A percentile compares a stretch with the other conserved stretches of the same genome.
These are phyloP conservation scores for Suaeda aralocaspica DNA, from an alignment of 148 eudicot species.

Conservation along the genomic window DNA sequence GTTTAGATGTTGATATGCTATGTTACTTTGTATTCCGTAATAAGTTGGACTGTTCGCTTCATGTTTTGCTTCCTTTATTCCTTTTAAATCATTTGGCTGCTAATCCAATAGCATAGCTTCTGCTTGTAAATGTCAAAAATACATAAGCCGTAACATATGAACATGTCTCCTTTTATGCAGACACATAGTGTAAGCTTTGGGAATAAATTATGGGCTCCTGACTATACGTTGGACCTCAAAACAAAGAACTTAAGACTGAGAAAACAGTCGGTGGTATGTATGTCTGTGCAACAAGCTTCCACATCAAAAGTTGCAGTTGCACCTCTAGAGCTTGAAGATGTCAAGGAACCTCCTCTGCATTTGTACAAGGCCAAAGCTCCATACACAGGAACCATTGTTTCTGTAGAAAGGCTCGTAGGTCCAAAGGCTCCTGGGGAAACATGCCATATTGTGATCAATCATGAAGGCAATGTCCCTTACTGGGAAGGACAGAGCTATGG, in stretches of 20 bases:
- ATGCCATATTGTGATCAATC: slow-evolving; percentile 91
- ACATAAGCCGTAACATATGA: slow-evolving; percentile 22
- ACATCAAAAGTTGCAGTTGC: slow-evolving; percentile 60
- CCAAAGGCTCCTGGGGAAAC: slow-evolving; percentile 95
- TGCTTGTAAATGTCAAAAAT: slow-evolving; percentile 5
- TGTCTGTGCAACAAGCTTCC: slow-evolving; percentile 75
- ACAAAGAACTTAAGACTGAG: slow-evolving; percentile 34
- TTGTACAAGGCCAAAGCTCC: slow-evolving; percentile 74
- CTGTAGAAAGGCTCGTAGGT: slow-evolving; percentile 90
- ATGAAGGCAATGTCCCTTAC: slow-evolving; percentile 87
- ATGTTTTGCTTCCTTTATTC: background rate
- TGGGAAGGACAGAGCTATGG: slow-evolving; percentile 99
- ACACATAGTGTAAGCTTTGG: slow-evolving; percentile 37
- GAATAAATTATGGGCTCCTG: slow-evolving; percentile 47
- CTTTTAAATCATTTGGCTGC: background rate
- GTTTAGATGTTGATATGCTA: background rate
- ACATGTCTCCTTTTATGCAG: slow-evolving; percentile 38
- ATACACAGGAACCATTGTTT: slow-evolving; percentile 77
- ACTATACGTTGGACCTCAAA: slow-evolving; percentile 34
- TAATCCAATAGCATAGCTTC: background rate
- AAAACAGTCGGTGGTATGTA: slow-evolving; percentile 46
- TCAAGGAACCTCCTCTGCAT: slow-evolving; percentile 74
- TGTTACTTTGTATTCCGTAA: no score
- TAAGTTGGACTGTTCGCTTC: no score
- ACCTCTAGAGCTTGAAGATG: slow-evolving; percentile 65